Base-by-base conservation (phyloP, 1,284 basidiomycete genomes). In the Hypsizygus ulmarius region DNA sequence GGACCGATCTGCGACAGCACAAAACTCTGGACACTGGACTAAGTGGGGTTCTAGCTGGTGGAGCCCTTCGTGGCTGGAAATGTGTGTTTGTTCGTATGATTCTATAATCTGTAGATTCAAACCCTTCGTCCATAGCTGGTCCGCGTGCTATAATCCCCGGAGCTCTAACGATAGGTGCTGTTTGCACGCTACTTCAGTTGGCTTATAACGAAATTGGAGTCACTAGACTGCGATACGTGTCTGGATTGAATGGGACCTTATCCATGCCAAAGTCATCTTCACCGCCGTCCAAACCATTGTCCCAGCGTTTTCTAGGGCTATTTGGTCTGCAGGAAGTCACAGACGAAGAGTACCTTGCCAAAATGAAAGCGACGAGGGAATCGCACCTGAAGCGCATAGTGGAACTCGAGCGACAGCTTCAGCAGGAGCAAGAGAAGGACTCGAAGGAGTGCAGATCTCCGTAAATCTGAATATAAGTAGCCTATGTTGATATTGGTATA, bases 161-260 rank as follows among this genome's bases (percentile, higher is more conserved):
- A 12, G 70, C 78, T 25, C 55, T 77, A 2, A 81, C 81, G 0
- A 80, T 76, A 15, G 74, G 74, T 11, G 53, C 78, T 2, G 61
- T 75, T 18, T 85, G 84, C 55, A 71, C 78, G 0, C 38, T 79
- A 15, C 61, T 87, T 11, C 88, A 90, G 57, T 68, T 78, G 51
- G 69, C 70, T 12, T 81, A 70, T 64, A 90, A 90, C 57, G 84
- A 89, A 61, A 51, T 81, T n/a, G 66, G 65, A 28, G 67, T 89
- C 14, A 60, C 67, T 40, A 73, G 86, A 47, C 66, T 89, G 47
- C 75, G 73, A 60, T 79, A 77, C 50, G 59, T 82, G 38, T 75
- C 77, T 19, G 51, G 35, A 15, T 42, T 59, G 25, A 48, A 60
- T 37, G 45, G 54, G 30, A 32, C 45, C 6, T 5, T 48, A 15